A percentile compares a stretch with the other conserved stretches of the same genome.
These are phyloP conservation scores for Aristolochia contorta DNA, from an alignment of 164 flowering plant species.

Conservation along the genomic window DNA sequence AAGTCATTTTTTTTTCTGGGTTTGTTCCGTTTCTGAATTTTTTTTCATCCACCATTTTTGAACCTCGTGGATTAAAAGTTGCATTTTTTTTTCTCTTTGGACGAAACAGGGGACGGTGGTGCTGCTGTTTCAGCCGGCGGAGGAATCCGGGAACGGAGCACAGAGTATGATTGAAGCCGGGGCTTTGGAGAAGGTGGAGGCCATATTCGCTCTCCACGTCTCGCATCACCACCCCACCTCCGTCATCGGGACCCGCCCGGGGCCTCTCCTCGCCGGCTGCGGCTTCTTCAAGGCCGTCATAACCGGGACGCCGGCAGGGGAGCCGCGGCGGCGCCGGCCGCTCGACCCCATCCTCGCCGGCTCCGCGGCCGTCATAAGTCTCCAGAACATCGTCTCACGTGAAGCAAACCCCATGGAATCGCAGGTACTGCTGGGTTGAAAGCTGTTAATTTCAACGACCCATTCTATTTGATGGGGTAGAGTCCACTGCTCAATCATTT, in stretches of 20 bases:
- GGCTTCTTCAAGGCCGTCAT: constrained; percentile 72
- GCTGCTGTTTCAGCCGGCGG: constrained; percentile 88
- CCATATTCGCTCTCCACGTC: constrained; percentile 77
- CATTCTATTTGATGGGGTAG: too few species aligned
- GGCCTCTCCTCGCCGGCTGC: constrained; percentile 82
- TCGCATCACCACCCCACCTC: constrained; percentile 50
- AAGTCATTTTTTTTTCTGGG: too few species aligned
- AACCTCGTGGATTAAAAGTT: too few species aligned
- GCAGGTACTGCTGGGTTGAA: constrained; percentile 51
- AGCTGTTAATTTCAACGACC: too few species aligned
- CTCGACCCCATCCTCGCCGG: constrained; percentile 62
- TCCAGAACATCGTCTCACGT: constrained; percentile 79
- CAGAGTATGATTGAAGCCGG: constrained; percentile 69
- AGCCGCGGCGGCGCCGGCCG: constrained; percentile 21
- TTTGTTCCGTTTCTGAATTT: too few species aligned
- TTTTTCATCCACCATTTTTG: too few species aligned
- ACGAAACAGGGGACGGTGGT: constrained; percentile 71
- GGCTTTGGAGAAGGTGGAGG: constrained; percentile 73
- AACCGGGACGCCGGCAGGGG: constrained; percentile 20
- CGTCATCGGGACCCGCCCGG: constrained; percentile 69
- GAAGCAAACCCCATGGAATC: constrained; percentile 85
- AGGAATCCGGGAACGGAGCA: constrained; percentile 88
- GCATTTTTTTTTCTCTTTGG: too few species aligned
- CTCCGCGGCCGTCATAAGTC: constrained; percentile 70
- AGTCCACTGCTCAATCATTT: too few species aligned